phyloP scores from a whole-genome alignment of 768 basidiomycete species.

The Crassisporium funariophilum region DNA sequence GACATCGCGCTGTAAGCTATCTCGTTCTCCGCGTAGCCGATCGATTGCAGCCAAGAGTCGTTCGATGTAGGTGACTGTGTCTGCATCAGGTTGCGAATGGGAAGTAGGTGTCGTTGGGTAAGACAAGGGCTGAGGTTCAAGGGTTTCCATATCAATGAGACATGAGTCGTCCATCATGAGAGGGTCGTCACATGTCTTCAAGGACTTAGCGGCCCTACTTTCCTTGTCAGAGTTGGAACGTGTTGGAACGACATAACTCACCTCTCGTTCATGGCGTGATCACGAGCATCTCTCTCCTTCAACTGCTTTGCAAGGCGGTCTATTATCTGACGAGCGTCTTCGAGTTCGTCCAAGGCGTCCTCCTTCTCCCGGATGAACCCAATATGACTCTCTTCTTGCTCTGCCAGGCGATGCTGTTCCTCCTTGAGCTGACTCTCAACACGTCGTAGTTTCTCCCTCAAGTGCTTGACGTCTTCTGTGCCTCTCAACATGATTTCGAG shows the following conservation, averaged over 20 bases:
- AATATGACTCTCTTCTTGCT: slow-evolving; percentile 43
- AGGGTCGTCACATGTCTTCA: slow-evolving; percentile 20
- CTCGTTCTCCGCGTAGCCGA: slow-evolving; percentile 69
- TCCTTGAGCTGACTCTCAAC: slow-evolving; percentile 41
- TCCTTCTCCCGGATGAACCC: slow-evolving; percentile 60
- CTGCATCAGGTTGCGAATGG: slow-evolving; percentile 25
- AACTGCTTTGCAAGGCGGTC: slow-evolving; percentile 23
- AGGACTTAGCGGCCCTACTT: slow-evolving; percentile 18
- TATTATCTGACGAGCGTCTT: slow-evolving; percentile 38
- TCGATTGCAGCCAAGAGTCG: slow-evolving; percentile 63
- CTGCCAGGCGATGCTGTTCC: slow-evolving; percentile 41
- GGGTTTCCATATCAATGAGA: slow-evolving; percentile 22
- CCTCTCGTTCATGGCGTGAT: slow-evolving; percentile 22
- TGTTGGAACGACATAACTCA: slow-evolving; percentile 6
- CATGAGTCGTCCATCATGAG: slow-evolving; percentile 20
- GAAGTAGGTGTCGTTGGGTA: neutral
- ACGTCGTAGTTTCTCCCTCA: slow-evolving; percentile 41
- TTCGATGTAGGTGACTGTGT: slow-evolving; percentile 46
- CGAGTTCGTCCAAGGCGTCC: slow-evolving; percentile 44
- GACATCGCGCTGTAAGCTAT: slow-evolving; percentile 60
- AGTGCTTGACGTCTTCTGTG: slow-evolving; percentile 36
- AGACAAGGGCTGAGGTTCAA: slow-evolving; percentile 13
- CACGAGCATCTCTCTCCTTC: slow-evolving; percentile 25
- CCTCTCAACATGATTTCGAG: slow-evolving; percentile 52
- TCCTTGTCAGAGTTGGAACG: neutral